A percentile compares a stretch with the other conserved stretches of the same genome.
Conservation (phyloP, 2,329 filamentous ascomycete species). For the Lasiodiplodia hormozganensis region DNA sequence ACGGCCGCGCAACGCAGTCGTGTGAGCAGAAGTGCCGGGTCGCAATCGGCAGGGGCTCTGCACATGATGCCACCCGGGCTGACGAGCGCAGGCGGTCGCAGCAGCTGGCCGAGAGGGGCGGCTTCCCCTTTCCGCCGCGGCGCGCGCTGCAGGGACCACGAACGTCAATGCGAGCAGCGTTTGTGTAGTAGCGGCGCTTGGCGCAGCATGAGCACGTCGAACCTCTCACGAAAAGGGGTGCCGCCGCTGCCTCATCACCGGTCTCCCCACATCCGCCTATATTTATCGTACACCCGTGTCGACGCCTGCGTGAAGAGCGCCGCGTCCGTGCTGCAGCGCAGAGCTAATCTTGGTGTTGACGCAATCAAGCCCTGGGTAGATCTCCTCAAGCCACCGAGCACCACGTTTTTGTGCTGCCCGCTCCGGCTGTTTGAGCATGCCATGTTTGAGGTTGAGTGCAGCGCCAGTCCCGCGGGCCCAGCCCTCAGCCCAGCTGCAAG, state of each 20-base stretch:
- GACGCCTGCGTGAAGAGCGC: constrained; percentile 14
- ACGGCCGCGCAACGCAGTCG: constrained; percentile 11
- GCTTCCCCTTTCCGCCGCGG: constrained; percentile 20
- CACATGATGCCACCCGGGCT: constrained; percentile 19
- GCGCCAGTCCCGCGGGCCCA: constrained; percentile 10
- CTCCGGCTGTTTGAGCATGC: constrained; percentile 22
- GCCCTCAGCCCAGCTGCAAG: constrained; percentile 6
- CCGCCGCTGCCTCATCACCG: constrained; percentile 6
- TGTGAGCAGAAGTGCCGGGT: not conserved
- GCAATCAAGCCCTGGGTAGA: constrained; percentile 23
- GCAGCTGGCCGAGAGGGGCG: constrained; percentile 2
- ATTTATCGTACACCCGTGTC: constrained; percentile 24
- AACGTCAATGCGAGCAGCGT: constrained; percentile 14
- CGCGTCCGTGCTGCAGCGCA: constrained; percentile 14
- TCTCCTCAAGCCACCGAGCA: constrained; percentile 27
- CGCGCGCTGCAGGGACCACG: constrained; percentile 19
- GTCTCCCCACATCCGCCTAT: constrained; percentile 26
- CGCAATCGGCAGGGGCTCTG: not conserved
- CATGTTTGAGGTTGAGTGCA: constrained; percentile 21
- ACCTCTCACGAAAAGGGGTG: constrained; percentile 17
- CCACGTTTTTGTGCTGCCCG: constrained; percentile 21
- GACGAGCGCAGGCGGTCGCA: not conserved
- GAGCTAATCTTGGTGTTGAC: constrained; percentile 24
- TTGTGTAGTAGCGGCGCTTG: constrained; percentile 9
- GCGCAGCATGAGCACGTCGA: constrained; percentile 20